Evolutionary conservation across 75 land plant genomes (phyloP).

Genomic region (Cunninghamia lanceolata): DNA sequence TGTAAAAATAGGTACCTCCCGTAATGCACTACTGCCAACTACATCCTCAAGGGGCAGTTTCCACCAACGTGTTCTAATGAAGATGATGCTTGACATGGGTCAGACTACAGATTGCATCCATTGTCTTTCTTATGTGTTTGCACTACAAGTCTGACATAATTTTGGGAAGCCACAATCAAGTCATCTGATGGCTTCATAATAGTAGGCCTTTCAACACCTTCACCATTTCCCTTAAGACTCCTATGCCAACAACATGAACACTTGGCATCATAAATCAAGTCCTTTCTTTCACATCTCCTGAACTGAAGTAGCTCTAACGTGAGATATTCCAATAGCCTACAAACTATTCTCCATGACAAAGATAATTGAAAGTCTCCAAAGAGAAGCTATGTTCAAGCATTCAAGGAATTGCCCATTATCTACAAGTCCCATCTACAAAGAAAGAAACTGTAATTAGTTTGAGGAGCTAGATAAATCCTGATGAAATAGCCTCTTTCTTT

Average conservation of each 20-base stretch:
- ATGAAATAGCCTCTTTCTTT: slow-evolving; percentile 96
- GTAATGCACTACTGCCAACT: slow-evolving; percentile 28
- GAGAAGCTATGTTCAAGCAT: slow-evolving; percentile 96
- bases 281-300: slow-evolving; percentile 97
- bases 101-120: slow-evolving; percentile 18
- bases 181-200: too few relatives aligned
- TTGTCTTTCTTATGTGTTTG: slow-evolving; percentile 31
- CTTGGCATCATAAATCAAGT: slow-evolving; percentile 97
- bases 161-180: not conserved
- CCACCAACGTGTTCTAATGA: slow-evolving; percentile 21
- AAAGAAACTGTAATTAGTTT: slow-evolving; percentile 74
- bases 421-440: slow-evolving; percentile 95
- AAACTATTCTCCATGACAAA: slow-evolving; percentile 97
- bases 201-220: too few relatives aligned
- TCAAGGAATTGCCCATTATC: slow-evolving; percentile 98
- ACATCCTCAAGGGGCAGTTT: slow-evolving; percentile 61
- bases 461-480: slow-evolving; percentile 84
- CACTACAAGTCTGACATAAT: not conserved
- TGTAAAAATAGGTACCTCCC: slow-evolving; percentile 47
- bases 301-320: slow-evolving; percentile 85
- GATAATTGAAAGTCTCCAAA: slow-evolving; percentile 94
- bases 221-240: slow-evolving; percentile 97
- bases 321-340: slow-evolving; percentile 99
- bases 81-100: slow-evolving; percentile 9
- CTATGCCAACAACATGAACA: slow-evolving; percentile 98